Base-by-base conservation (phyloP, 2,329 filamentous ascomycete genomes). In the Microdochium paspali region DNA sequence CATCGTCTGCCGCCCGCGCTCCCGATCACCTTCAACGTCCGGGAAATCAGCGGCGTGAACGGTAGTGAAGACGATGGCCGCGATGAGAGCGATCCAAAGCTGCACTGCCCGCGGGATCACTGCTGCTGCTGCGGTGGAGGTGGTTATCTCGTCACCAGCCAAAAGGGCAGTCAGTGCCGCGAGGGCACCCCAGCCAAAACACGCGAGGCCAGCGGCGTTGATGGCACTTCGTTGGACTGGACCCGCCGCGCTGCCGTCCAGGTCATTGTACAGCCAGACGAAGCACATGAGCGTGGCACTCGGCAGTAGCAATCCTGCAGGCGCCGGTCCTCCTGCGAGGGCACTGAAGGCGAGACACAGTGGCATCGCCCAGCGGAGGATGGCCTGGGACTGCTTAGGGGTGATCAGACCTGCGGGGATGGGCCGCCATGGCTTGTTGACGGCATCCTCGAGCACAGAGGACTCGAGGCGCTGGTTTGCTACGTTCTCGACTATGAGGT, bases 391-490 rank as follows among this genome's bases (percentile, higher is more conserved):
- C 21, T 59, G 50, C 0, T 44, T 30, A 6, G 47, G 21, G 4
- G 56, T 58, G 23, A 62, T 24, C 1, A 57, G 54, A 1, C 49
- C 46, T 4, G 53, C 53, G 18, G 60, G 58, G 2, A 64, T 47
- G 0, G 62, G 55, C 2, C 61, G 50, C 61, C 61, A 64, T 1
- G 62, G 61, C 46, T 65, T 63, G 50, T 65, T 65, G 12, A 54
- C 46, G 0, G 46, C 12, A 40, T 65, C 61, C 23, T 65, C 61
- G 1, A 54, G 25, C 10, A 62, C 46, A 0, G 58, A 53, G 1
- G 52, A 50, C 0, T 51, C 45, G 1, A 53, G 44, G 0, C 58
- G 49, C 42, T 65, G 62, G 44, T 65, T 65, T 15, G 55, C 50
- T 7, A 64, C 54, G 10, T 58, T 51, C 25, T 58, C 54, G 2